phyloP scores from a whole-genome alignment of 805 yeast species.

The Allodekkera sacchari region DNA sequence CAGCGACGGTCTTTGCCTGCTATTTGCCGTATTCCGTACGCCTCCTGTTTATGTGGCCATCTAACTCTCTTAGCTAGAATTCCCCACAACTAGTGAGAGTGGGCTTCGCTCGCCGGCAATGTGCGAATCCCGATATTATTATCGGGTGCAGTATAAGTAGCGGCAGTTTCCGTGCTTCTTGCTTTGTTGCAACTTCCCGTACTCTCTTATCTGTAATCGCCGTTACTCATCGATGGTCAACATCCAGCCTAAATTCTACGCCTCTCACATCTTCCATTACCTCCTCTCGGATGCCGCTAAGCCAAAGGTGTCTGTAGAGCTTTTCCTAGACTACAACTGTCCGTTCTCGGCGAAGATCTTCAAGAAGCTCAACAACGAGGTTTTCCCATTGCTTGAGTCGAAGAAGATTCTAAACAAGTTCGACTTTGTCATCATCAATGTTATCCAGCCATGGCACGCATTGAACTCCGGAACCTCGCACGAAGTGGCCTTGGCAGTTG shows the following conservation, averaged over 20 bases:
- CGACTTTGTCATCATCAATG: constrained; percentile 59
- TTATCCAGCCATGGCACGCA: constrained; percentile 90
- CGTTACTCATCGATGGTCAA: constrained; percentile 16
- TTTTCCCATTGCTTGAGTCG: constrained; percentile 43
- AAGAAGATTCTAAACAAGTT: constrained; percentile 38
- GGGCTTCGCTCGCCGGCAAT: too few relatives aligned
- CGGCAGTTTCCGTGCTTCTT: too few relatives aligned
- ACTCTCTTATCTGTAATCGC: too few relatives aligned
- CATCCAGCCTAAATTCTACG: constrained; percentile 15
- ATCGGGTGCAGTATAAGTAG: too few relatives aligned
- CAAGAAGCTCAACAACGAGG: constrained; percentile 40
- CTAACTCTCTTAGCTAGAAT: too few relatives aligned
- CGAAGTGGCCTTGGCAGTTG: constrained; percentile 67
- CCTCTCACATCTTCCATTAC: constrained; percentile 15
- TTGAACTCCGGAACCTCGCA: constrained; percentile 50
- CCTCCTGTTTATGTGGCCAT: too few relatives aligned
- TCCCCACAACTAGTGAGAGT: too few relatives aligned
- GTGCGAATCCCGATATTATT: too few relatives aligned
- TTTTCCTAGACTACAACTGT: constrained; percentile 72
- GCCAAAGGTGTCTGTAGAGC: constrained; percentile 37
- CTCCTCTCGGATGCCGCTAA: not conserved
- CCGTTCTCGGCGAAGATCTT: constrained; percentile 64
- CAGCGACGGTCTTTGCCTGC: too few relatives aligned
- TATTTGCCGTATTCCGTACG: too few relatives aligned
- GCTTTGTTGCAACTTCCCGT: too few relatives aligned